Base-by-base conservation (phyloP, 331 rosid genomes). In the Saraca asoca region DNA sequence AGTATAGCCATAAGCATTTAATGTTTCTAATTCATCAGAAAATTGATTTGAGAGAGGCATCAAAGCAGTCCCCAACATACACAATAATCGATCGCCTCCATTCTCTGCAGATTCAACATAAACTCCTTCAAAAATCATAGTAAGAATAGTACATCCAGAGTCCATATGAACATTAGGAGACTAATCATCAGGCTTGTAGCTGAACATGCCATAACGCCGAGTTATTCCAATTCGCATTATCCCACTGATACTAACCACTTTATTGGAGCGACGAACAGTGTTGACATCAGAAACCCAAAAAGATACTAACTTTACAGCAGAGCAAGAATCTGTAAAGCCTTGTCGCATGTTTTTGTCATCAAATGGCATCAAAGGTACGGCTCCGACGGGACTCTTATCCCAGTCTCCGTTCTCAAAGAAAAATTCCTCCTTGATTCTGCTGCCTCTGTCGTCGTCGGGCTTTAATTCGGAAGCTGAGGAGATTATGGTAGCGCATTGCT, bases 351-450 rank as follows among this genome's bases (percentile, higher is more conserved):
- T n/a, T 18, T 1, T 48, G 19, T 48, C 52, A 48, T 48, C 52
- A 48, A 48, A 48, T 14, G 52, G 52, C 18, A 48, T 48, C 8
- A 48, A 19, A 19, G 52, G 52, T 48, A 5, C 15, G 1, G 4
- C 20, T 48, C 20, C 52, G 14, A 4, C 6, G 15, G 20, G 52
- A 1, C n/a, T 19, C 20, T 15, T 19, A 15, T 48, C 3, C 52
- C 52, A 48, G 5, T 48, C 19, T 48, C 52, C 52, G n/a, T 48
- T 48, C 52, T n/a, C 15, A 48, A 48, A 48, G 52, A 19, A 48
- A 48, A 48, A 19, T 19, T 48, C 52, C 20, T 48, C 16, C 20
- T 48, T 15, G 9, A 48, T 48, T 15, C 52, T 48, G 20, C 52
- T 48, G 15, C 18, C 52, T n/a, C 52, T n/a, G 8, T n/a, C 19